Base-by-base conservation (phyloP, 306 rosid species). In the Arachis stenosperma region DNA sequence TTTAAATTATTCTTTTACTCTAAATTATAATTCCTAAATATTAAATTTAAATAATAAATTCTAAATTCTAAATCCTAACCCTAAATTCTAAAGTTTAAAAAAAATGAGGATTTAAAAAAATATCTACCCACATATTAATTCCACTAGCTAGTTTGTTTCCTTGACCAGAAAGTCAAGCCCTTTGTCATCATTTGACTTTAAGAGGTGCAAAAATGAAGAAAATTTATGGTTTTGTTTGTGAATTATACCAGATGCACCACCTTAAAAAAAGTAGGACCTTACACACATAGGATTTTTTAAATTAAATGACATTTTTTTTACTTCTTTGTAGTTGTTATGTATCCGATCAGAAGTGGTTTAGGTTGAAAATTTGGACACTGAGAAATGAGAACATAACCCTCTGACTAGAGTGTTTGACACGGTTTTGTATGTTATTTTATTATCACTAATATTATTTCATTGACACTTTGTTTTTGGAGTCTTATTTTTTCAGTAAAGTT, bases 341-440 rank as follows among this genome's bases (percentile, higher is more conserved):
- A 50, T 55, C 56, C 53, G 50, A 59, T 62, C 71, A 44, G 11
- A 22, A 14, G 69, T 72, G 82, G 83, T 80, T 57, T 73, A 52
- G 60, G 70, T 76, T 14, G 52, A 61, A 61, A 71, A 4, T 64
- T 22, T 73, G 53, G 55, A 60, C 78, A 42, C 46, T 29, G 63
- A 61, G 70, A 71, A 22, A 22, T 22, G 27, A 22, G 27, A 67
- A 70, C 60, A 44, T 27, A 61, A 42, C 62, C 59, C 53, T 76
- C 55, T 53, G 30, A 52, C 29, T 22, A 33, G 8, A 65, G 78
- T 81, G 55, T 79, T 81, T 79, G 70, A 79, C 86, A 74, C 83
- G 83, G 15, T 81, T 76, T 75, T 54, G 36, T 74, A 11, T 12
- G 2, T 42, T 41, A 51, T 57, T 56, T 30, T 70, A 1, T 41